Evolutionary conservation across 306 rosid species (phyloP), one percentile per base, ranked within the genome.

Genomic region (Medicago truncatula): DNA sequence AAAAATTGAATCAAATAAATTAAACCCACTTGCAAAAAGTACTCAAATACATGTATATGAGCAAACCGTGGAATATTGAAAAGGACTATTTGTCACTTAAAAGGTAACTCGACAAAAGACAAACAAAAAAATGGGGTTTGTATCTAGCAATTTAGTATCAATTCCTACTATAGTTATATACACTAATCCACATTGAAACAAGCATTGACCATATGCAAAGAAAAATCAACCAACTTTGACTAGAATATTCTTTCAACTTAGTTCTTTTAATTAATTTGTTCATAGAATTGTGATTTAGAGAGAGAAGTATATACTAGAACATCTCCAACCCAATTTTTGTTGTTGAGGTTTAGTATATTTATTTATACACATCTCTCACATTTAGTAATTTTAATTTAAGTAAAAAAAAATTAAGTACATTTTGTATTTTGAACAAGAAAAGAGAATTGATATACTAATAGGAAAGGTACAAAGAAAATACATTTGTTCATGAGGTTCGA

Each of bases 181-280:
- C 11, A 5, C 5, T 21, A 34, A 44, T 74, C 13, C 8, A 67
- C 11, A 36, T 74, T 41, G 76, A 64, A 50, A 23, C 79, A 57
- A 56, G 15, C 66, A 70, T 70, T 75, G 83, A 79, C 78, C n/a
- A 70, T 77, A 79, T 75, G 67, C 62, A 79, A 75, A 69, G 76
- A 47, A 79, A 76, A 79, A 59, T 71, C 70, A 71, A 75, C 61
- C 25, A 39, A 15, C 8, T 65, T 71, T 71, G 73, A 79, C 79
- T 65, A 16, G 72, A 46, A 74, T 65, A 28, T 81, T 64, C 62
- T 54, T 60, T 67, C 68, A 36, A 3, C 28, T 20, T 39, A 8
- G 17, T 2, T 15, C 10, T 11, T 23, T 58, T 23, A 58, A 21
- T 58, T 23, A 58, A 21, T 58, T 58, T 2, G 31, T 54, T 31